These are phyloP conservation scores for Alternaria infectoria DNA, from an alignment of 2,329 filamentous ascomycete genomes.

Conservation along the genomic window DNA sequence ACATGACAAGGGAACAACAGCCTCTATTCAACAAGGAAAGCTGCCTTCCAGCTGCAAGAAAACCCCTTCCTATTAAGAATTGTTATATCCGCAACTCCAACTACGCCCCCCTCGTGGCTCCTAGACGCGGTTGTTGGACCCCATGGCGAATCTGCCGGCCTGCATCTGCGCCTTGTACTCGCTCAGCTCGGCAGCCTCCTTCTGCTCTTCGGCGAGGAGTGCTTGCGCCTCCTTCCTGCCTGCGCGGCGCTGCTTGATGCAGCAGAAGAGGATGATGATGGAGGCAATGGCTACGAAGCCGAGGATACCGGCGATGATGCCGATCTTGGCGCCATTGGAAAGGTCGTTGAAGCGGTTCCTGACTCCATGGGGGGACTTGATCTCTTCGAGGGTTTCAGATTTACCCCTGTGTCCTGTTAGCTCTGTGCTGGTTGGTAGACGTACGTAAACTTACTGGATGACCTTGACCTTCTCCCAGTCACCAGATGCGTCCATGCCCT, in stretches of 20 bases:
- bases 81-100: conserved; percentile 3
- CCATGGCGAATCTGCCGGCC: conserved; percentile 30
- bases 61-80: conserved; percentile 6
- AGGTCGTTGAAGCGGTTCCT: conserved; percentile 44
- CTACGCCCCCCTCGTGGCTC: neutral
- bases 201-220: conserved; percentile 41
- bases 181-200: conserved; percentile 46
- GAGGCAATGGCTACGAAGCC: conserved; percentile 35
- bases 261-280: conserved; percentile 44
- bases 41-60: conserved; percentile 6
- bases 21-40: neutral
- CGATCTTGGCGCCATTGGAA: conserved; percentile 41
- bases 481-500: conserved; percentile 31
- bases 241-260: conserved; percentile 48
- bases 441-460: conserved; percentile 44
- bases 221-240: conserved; percentile 43
- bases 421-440: neutral
- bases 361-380: conserved; percentile 45
- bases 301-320: conserved; percentile 40
- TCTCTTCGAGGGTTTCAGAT: conserved; percentile 44
- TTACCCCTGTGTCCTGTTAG: conserved; percentile 38
- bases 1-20: conserved; percentile 10
- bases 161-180: conserved; percentile 42
- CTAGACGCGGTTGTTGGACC: conserved; percentile 19
- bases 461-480: conserved; percentile 58